Base-by-base conservation (phyloP, 108 stramenopile genomes). In the Cyclostephanos invisitatus region DNA sequence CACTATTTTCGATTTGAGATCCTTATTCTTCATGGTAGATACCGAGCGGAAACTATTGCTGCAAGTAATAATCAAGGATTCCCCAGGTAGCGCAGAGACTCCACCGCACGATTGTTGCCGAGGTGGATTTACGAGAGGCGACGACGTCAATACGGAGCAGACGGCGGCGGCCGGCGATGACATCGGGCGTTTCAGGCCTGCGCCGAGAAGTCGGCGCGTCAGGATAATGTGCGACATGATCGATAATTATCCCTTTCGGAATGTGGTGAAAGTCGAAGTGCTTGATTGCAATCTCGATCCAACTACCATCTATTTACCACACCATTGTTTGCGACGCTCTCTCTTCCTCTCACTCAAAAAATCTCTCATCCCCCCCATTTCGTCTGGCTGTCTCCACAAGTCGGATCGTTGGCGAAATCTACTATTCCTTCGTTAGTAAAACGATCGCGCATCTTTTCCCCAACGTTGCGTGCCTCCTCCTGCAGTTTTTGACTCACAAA, bases 221-320 rank as follows among this genome's bases (percentile, higher is more conserved):
- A 59, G 36, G 29, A 59, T 59, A 36, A 59, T 35, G 35, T 59
- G 58, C 10, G 58, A 27, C 58, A 59, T 59, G 15, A 25, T 54
- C 9, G 53, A 46, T 46, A 32, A 32, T 32, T n/a, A 15, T 15
- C 17, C 24, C 20, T 14, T n/a, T n/a, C 11, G n/a, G 24, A n/a
- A 50, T 50, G 20, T 50, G 18, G 49, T 8, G 18, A 50, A 3
- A 36, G 36, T 6, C 5, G 5, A 36, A 36, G 36, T 36, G 36
- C 5, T 7, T 36, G 3, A 6, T 36, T 6, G 5, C 36, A 36
- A 36, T n/a, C n/a, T n/a, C n/a, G n/a, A n/a, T 32, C 4, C 32
- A 32, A 2, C 4, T 32, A 2, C 32, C 32, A 2, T 32, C 32
- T 32, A 32, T 4, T 32, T 4, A 32, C 32, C 3, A 32, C 32